phyloP scores from a whole-genome alignment of 768 basidiomycete genomes.

The Coprinopsis cinerea region DNA sequence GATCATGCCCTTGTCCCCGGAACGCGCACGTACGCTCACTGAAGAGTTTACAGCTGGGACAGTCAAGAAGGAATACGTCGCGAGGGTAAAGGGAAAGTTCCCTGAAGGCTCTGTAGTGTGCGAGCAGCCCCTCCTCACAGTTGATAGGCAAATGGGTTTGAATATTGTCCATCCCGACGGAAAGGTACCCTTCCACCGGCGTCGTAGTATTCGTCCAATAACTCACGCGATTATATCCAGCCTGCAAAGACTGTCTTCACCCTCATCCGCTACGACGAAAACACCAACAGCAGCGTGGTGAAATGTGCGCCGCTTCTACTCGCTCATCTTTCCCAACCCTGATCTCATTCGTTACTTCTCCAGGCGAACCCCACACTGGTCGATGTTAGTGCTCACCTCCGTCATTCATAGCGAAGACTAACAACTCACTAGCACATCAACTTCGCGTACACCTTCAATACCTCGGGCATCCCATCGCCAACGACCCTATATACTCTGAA shows the following conservation, averaged over 20 bases:
- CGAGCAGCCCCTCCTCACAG: conserved; percentile 81
- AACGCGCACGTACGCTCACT: conserved; percentile 64
- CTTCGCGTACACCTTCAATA: conserved; percentile 95
- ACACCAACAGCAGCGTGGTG: conserved; percentile 80
- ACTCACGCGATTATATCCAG: conserved; percentile 31
- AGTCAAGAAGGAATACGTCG: conserved; percentile 90
- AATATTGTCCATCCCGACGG: conserved; percentile 96
- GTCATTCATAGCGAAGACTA: neutral
- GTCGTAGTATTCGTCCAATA: neutral
- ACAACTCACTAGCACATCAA: conserved; percentile 70
- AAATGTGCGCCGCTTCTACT: conserved; percentile 49
- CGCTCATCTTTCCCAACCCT: neutral
- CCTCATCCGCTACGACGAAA: conserved; percentile 71
- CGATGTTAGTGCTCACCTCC: conserved; percentile 56
- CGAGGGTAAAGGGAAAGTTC: conserved; percentile 80
- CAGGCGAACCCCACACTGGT: conserved; percentile 86
- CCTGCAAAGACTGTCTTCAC: conserved; percentile 86
- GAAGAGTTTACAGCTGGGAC: conserved; percentile 77
- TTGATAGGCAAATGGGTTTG: conserved; percentile 94
- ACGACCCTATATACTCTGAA: conserved; percentile 91
- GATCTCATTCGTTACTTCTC: conserved; percentile 5
- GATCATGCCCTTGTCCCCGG: conserved; percentile 77
- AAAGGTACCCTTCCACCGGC: conserved; percentile 47
- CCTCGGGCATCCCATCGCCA: conserved; percentile 89
- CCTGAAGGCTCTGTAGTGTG: conserved; percentile 75